Evolutionary conservation across 2,329 filamentous ascomycete species (phyloP).

Genomic region (Boeremia lycopersici): DNA sequence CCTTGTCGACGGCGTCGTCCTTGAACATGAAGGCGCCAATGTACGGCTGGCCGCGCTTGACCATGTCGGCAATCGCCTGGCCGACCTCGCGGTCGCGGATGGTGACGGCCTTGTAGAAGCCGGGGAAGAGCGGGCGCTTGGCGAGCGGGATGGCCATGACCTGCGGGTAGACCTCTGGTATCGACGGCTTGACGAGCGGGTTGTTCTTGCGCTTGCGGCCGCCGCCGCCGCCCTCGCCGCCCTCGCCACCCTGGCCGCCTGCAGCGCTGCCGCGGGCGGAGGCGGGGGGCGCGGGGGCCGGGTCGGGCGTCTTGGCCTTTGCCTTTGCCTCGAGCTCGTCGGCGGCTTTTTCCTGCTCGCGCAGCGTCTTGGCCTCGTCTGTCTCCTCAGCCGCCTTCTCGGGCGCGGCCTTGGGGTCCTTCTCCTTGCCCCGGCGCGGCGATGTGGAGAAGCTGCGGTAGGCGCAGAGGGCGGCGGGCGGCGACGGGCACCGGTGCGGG

Average conservation of each 20-base stretch:
- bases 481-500: slow-evolving; percentile 32
- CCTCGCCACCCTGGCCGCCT: slow-evolving; percentile 53
- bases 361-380: slow-evolving; percentile 50
- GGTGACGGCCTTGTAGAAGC: slow-evolving; percentile 98
- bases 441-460: slow-evolving; percentile 50
- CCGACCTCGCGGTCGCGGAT: slow-evolving; percentile 92
- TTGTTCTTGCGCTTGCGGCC: slow-evolving; percentile 76
- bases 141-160: slow-evolving; percentile 97
- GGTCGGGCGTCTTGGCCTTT: slow-evolving; percentile 58
- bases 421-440: slow-evolving; percentile 60
- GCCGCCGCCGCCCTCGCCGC: slow-evolving; percentile 62
- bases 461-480: slow-evolving; percentile 40
- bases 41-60: slow-evolving; percentile 95
- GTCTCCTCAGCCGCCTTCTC: slow-evolving; percentile 49
- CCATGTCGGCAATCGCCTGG: slow-evolving; percentile 91
- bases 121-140: slow-evolving; percentile 90
- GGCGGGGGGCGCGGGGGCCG: slow-evolving; percentile 56
- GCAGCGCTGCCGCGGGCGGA: slow-evolving; percentile 67
- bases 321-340: slow-evolving; percentile 51
- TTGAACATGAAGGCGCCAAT: slow-evolving; percentile 97
- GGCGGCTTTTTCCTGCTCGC: slow-evolving; percentile 50
- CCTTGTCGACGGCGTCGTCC: slow-evolving; percentile 90
- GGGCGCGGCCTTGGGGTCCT: slow-evolving; percentile 56
- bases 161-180: slow-evolving; percentile 95
- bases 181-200: slow-evolving; percentile 81